A percentile compares a stretch with the other conserved stretches of the same genome.
Conservation (phyloP, 306 rosid species). For the Quercus rubra region DNA sequence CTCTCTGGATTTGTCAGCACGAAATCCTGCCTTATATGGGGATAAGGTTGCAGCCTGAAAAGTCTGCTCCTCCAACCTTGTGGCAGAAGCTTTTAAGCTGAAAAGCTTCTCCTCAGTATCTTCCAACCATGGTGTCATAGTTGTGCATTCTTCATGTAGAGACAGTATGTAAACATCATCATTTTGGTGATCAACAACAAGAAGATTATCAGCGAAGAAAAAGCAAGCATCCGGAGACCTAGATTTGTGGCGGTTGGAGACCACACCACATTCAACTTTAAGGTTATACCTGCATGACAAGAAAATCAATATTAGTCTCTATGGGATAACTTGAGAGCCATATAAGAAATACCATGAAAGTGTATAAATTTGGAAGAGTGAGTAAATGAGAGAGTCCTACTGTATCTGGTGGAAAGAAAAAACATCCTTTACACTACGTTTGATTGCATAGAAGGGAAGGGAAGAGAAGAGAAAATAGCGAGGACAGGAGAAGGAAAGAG, state of each 20-base stretch:
- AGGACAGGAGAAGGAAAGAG: too few species aligned
- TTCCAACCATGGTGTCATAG: conserved; percentile 61
- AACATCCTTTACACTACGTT: neutral
- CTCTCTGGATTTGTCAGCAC: conserved; percentile 68
- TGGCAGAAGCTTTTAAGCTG: conserved; percentile 39
- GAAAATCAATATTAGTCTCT: conserved; percentile 17
- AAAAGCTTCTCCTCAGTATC: conserved; percentile 67
- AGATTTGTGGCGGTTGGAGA: conserved; percentile 67
- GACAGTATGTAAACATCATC: conserved; percentile 81
- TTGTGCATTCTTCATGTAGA: conserved; percentile 48
- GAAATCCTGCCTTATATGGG: conserved; percentile 42
- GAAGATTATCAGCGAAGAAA: conserved; percentile 86
- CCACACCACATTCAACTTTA: conserved; percentile 80
- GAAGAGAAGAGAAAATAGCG: too few species aligned
- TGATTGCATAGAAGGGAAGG: too few species aligned
- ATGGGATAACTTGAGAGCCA: conserved; percentile 7
- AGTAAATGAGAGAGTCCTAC: neutral
- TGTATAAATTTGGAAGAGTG: neutral
- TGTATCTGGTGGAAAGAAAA: neutral
- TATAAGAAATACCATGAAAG: neutral
- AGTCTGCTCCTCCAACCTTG: conserved; percentile 29
- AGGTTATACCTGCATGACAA: conserved; percentile 76
- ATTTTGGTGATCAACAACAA: conserved; percentile 75
- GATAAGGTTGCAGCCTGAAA: conserved; percentile 25
- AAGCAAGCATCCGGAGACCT: conserved; percentile 92